These are phyloP conservation scores for Lipomyces yamadae DNA, from an alignment of 805 yeast genomes.

Conservation along the genomic window DNA sequence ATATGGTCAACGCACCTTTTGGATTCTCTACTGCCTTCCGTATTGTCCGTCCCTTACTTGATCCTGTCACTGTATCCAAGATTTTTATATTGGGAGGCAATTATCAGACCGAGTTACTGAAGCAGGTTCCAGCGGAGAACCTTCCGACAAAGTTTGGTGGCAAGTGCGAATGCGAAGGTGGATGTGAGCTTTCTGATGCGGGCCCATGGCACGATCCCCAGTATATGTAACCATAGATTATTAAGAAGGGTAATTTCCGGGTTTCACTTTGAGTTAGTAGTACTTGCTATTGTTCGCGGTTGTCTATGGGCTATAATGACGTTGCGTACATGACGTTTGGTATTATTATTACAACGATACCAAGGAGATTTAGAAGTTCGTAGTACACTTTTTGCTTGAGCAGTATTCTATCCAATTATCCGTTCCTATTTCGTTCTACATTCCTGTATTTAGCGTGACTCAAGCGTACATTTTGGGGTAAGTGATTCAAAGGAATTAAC, in stretches of 20 bases:
- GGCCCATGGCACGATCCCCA: conserved; percentile 97
- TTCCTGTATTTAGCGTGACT: background rate
- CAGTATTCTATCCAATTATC: background rate
- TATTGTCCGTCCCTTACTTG: conserved; percentile 89
- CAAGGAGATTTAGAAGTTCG: background rate
- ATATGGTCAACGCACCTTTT: conserved; percentile 94
- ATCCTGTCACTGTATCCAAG: conserved; percentile 96
- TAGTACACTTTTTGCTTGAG: background rate
- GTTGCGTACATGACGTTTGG: background rate
- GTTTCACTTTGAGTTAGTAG: background rate
- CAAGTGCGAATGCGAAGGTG: conserved; percentile 67
- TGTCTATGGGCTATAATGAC: background rate
- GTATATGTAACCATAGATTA: conserved; percentile 53
- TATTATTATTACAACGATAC: background rate
- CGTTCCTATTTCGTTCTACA: background rate
- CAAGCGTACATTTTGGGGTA: background rate
- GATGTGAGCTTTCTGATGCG: conserved; percentile 81
- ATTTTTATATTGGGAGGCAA: conserved; percentile 83
- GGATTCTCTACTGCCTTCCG: conserved; percentile 95
- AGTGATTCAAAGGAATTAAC: background rate
- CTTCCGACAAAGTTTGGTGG: conserved; percentile 94
- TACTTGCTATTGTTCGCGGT: background rate
- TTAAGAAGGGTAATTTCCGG: background rate
- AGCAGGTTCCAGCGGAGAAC: conserved; percentile 92
- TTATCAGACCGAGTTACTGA: conserved; percentile 79